Percentiles rank a stretch among this genome's conserved stretches.
Evolutionary conservation across 345 rosid genomes (phyloP).

Genomic region (Sisymbrium altissimum): DNA sequence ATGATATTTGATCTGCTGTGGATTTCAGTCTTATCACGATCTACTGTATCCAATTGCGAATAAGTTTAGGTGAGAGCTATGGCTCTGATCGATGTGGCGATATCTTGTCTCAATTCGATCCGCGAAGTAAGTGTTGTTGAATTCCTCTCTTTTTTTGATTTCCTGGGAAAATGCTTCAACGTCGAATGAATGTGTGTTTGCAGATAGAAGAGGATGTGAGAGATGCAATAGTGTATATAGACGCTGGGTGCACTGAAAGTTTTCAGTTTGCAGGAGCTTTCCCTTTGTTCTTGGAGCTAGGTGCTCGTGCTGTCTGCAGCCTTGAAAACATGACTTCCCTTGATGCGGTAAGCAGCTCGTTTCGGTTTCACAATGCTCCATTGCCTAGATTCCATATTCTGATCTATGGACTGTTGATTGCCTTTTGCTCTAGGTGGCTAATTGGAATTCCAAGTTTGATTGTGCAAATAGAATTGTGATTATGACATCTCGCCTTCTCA

Average conservation of each 20-base stretch:
- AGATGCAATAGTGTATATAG: slow-evolving; percentile 70
- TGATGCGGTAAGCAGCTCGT: slow-evolving; percentile 55
- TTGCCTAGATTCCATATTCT: no score
- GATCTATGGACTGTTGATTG: no score
- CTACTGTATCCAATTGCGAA: neutral
- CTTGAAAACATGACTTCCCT: slow-evolving; percentile 76
- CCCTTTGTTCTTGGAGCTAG: slow-evolving; percentile 68
- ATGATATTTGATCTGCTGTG: neutral
- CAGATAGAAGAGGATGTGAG: slow-evolving; percentile 70
- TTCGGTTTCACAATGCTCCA: neutral
- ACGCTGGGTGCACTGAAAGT: slow-evolving; percentile 94
- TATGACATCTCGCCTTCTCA: slow-evolving; percentile 77
- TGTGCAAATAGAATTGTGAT: slow-evolving; percentile 53
- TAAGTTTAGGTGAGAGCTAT: slow-evolving; percentile 30
- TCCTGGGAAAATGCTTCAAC: neutral
- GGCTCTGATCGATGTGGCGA: slow-evolving; percentile 72
- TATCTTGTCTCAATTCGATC: slow-evolving; percentile 77
- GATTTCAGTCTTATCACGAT: neutral
- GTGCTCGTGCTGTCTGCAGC: slow-evolving; percentile 72
- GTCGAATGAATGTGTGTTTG: neutral
- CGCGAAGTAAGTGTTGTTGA: slow-evolving; percentile 48
- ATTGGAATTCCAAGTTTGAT: slow-evolving; percentile 60
- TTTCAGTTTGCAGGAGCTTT: slow-evolving; percentile 86
- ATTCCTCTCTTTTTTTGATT: neutral
- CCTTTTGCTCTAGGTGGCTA: no score